Percentiles rank a stretch among this genome's conserved stretches.
Evolutionary conservation across 768 basidiomycete genomes (phyloP).

Genomic region (Macrolepiota fuliginosa): DNA sequence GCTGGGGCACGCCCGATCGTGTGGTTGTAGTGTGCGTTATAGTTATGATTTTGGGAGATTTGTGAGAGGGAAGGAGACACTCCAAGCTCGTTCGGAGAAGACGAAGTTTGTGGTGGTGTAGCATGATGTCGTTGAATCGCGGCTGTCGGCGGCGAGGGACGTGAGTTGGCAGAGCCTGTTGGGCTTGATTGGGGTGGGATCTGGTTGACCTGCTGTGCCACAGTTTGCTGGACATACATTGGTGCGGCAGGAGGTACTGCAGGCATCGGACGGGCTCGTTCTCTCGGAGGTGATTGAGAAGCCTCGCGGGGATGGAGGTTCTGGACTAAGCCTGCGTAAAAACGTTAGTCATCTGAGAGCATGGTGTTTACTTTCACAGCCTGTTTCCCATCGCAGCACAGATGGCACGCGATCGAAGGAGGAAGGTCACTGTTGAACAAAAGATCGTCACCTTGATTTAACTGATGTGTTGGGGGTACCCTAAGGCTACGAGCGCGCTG

Average conservation of each 20-base stretch:
- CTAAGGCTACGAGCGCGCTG: conserved; percentile 52
- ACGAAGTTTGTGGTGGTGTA: conserved; percentile 19
- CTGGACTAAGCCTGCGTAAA: conserved; percentile 36
- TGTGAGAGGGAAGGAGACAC: conserved; percentile 28
- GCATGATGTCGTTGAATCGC: conserved; percentile 44
- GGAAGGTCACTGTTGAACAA: conserved; percentile 11
- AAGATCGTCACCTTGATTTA: conserved; percentile 45
- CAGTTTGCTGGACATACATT: conserved; percentile 40
- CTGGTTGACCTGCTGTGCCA: conserved; percentile 38
- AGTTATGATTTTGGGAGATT: conserved; percentile 29
- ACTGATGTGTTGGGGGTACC: conserved; percentile 36
- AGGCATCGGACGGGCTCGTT: conserved; percentile 60
- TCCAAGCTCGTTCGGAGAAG: conserved; percentile 2
- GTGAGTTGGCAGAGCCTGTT: conserved; percentile 35
- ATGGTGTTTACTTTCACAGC: conserved; percentile 10
- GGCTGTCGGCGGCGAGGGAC: conserved; percentile 38
- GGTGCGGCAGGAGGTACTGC: conserved; percentile 54
- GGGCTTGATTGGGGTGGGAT: conserved; percentile 45
- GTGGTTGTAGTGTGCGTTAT: conserved; percentile 56
- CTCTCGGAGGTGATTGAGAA: conserved; percentile 47
- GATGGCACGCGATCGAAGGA: conserved; percentile 17
- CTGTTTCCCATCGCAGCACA: conserved; percentile 15
- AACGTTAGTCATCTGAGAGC: conserved; percentile 24
- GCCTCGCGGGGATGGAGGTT: conserved; percentile 41
- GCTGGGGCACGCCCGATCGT: conserved; percentile 56